Conservation (phyloP, 805 yeast species). For the Pichia nakasei region DNA sequence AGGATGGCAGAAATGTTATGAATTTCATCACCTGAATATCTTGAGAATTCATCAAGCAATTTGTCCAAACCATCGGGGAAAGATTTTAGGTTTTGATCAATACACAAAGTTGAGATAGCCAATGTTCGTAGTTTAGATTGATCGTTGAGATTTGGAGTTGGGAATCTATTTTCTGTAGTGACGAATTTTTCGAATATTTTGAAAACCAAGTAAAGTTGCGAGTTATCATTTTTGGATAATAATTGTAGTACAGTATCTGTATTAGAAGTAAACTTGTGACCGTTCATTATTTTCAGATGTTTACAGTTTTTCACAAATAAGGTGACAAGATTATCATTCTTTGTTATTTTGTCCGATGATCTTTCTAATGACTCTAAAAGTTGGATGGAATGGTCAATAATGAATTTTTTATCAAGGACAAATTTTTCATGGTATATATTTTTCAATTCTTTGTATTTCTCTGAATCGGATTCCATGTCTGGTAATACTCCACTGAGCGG, state of each 20-base stretch:
- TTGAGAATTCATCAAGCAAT: conserved; percentile 32
- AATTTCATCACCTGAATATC: conserved; percentile 35
- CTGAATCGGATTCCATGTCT: conserved; percentile 80
- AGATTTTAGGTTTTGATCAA: conserved; percentile 1
- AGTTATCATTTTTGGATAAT: background rate
- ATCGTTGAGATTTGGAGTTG: conserved; percentile 11
- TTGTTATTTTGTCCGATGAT: conserved; percentile 19
- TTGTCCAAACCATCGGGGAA: conserved; percentile 32
- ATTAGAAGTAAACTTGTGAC: background rate
- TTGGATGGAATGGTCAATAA: conserved; percentile 23
- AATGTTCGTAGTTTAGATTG: conserved; percentile 16
- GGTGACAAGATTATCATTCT: conserved; percentile 27
- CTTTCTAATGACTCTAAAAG: conserved; percentile 24
- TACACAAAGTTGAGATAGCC: conserved; percentile 21
- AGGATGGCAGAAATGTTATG: conserved; percentile 58
- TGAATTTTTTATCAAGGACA: conserved; percentile 35
- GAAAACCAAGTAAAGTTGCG: conserved; percentile 33
- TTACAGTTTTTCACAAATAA: conserved; percentile 57
- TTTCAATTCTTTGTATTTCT: conserved; percentile 49
- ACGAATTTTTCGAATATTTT: conserved; percentile 26
- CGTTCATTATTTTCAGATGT: conserved; percentile 32
- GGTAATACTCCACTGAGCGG: conserved; percentile 74
- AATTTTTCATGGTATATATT: conserved; percentile 50
- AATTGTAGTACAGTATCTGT: background rate
- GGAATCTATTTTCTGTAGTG: conserved; percentile 16